Evolutionary conservation across 2,329 filamentous ascomycete genomes (phyloP).

Genomic region (Stromatinia cepivora): DNA sequence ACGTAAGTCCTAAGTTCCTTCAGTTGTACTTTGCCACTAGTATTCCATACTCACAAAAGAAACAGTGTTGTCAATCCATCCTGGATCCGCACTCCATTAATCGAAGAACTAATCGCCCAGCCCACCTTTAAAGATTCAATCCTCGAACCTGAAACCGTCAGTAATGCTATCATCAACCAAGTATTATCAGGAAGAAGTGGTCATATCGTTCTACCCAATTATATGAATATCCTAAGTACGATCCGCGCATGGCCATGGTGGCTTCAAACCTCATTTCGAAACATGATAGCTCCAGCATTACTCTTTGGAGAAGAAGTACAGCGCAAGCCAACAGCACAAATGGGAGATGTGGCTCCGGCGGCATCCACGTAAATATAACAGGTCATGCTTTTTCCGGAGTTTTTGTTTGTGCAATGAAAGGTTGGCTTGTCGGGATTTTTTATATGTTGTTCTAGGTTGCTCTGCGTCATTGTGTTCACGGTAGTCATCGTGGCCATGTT

Average conservation of each 20-base stretch:
- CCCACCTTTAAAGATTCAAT: slow-evolving; percentile 51
- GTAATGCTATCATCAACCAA: slow-evolving; percentile 59
- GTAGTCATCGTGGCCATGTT: background rate
- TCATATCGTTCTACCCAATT: slow-evolving; percentile 54
- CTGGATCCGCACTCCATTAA: slow-evolving; percentile 60
- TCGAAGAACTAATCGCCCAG: slow-evolving; percentile 52
- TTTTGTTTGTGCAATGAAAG: background rate
- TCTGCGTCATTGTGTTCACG: slow-evolving; percentile 6
- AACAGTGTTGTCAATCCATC: slow-evolving; percentile 60
- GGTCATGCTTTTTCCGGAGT: background rate
- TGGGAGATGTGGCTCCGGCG: background rate
- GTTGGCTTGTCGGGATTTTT: background rate
- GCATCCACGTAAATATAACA: slow-evolving; percentile 17
- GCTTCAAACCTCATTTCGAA: slow-evolving; percentile 33
- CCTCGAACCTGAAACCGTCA: slow-evolving; percentile 61
- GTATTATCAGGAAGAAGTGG: slow-evolving; percentile 54
- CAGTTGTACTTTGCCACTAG: background rate
- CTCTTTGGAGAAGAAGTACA: background rate
- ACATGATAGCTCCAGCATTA: slow-evolving; percentile 27
- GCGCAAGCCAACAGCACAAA: background rate
- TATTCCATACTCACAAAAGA: slow-evolving; percentile 12
- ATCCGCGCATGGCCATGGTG: slow-evolving; percentile 37
- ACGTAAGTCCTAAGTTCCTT: slow-evolving; percentile 33
- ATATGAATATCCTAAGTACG: slow-evolving; percentile 22
- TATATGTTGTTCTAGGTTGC: slow-evolving; percentile 11